Evolutionary conservation across 1,284 basidiomycete genomes (phyloP), one percentile per base, ranked within the genome.

Genomic region (Cronartium quercuum): DNA sequence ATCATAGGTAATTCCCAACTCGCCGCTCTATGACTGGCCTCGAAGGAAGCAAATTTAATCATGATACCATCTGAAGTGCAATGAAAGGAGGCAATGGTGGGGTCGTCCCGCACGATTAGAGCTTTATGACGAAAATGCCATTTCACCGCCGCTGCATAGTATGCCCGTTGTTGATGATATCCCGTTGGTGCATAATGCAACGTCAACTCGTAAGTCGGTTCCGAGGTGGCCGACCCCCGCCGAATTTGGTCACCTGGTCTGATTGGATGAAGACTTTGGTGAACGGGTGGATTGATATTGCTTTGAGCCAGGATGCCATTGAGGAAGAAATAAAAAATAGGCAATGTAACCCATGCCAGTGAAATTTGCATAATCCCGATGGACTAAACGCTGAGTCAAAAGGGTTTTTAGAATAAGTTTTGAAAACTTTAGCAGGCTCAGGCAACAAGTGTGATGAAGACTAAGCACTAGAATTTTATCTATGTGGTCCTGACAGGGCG

Each of bases 1-100:
- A 75, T 63, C 37, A 75, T 7, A n/a, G 71, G 71, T 42, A 75
- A 51, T 6, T 18, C 41, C 71, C 71, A 75, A 24, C 67, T 21
- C 24, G 58, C 6, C 41, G 65, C 65, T 61, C 42, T 24, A 13
- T 34, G 4, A 34, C 58, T 66, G 29, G 41, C 65, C 24, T 24
- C 37, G 60, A 12, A 29, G 12, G 65, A 75, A 29, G 47, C 29
- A 34, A 75, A 75, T 42, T 67, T 41, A 3, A 75, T 18, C 10
- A 60, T 51, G 24, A 75, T 75, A 21, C 71, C 71, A 63, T 75
- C 57, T n/a, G 15, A 18, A 37, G 58, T 55, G 21, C 71, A 75
- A 9, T 61, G 29, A 24, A 75, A 35, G 18, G 63, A 75, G 29
- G 37, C 18, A 44, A 75, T 75, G 42, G 10, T 29, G 15, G 40